Evolutionary conservation across 805 yeast species (phyloP), one percentile per base, ranked within the genome.

Genomic region (Cyberlindnera mycetangii): DNA sequence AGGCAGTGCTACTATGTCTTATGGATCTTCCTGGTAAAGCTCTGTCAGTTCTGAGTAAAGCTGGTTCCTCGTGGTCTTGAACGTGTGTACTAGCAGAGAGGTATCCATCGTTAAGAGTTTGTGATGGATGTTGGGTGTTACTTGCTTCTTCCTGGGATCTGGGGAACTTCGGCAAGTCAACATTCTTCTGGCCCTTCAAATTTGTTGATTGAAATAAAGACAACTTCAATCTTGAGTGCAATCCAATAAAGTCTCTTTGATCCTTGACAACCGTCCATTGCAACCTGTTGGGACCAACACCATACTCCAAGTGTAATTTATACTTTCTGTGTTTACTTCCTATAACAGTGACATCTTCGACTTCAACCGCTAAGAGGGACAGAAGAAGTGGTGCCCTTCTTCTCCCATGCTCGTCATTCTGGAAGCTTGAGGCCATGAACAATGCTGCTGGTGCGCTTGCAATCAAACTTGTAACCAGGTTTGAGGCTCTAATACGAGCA

Each of bases 231-330:
- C 78, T 75, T 16, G 85, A 76, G 61, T 90, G 95, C 44, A 92
- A 70, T 20, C 72, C 72, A n/a, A 77, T 66, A 34, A 93, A 70
- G 50, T 89, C 96, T 54, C 81, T 79, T 38, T 83, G 78, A 18
- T 80, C 83, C 55, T 83, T 84, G 22, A 79, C 72, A 7, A 93
- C 77, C 1, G 83, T 70, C 99, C 99, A 93, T 54, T 78, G 78
- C 54, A 89, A 68, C 42, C 89, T 67, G 44, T 82, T 78, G 6
- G 80, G 77, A 2, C 96, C 96, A 25, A 89, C 78, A 7, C 98
- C 99, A 59, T 93, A 93, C 59, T 90, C 96, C 36, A 93, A 69
- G 39, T 84, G 86, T n/a, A 93, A 68, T 47, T 76, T 71, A 53
- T 77, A 85, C 42, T 71, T 75, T 45, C 65, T 62, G 39, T 68